phyloP scores from a whole-genome alignment of 208 protist genomes.

The Crithidia sp. region DNA sequence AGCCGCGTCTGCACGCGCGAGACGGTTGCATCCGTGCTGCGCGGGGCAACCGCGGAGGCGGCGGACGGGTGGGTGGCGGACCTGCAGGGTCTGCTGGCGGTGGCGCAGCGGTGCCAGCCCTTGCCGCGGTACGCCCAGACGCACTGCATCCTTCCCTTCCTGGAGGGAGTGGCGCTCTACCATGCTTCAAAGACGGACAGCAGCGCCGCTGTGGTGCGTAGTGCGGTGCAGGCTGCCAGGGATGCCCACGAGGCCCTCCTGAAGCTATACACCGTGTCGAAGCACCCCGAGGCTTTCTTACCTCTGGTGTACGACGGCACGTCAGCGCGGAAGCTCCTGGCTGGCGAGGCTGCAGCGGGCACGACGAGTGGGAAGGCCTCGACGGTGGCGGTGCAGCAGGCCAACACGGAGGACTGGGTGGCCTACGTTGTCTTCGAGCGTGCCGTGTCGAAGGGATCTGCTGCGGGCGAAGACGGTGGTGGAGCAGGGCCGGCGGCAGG shows the following conservation, averaged over 20 bases:
- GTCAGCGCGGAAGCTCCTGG: slow-evolving; percentile 4
- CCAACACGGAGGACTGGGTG: slow-evolving; percentile 73
- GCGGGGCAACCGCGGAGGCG: slow-evolving; percentile 1
- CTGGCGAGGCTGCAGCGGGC: neutral
- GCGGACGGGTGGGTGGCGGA: slow-evolving; percentile 43
- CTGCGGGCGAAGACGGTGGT: slow-evolving; percentile 47
- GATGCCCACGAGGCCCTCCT: slow-evolving; percentile 65
- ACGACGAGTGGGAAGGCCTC: slow-evolving; percentile 24
- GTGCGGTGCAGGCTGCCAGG: slow-evolving; percentile 43
- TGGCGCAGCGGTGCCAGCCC: slow-evolving; percentile 54
- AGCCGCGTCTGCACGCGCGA: slow-evolving; percentile 30
- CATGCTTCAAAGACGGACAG: neutral
- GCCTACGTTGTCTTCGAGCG: slow-evolving; percentile 75
- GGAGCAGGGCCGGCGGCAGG: slow-evolving; percentile 50
- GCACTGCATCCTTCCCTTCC: slow-evolving; percentile 57
- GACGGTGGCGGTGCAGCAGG: slow-evolving; percentile 21
- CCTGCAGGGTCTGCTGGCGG: slow-evolving; percentile 35
- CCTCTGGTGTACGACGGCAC: slow-evolving; percentile 55
- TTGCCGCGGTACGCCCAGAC: slow-evolving; percentile 47
- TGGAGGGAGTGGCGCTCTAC: slow-evolving; percentile 62
- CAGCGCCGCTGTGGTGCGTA: neutral
- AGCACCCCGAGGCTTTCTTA: slow-evolving; percentile 42
- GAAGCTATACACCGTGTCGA: slow-evolving; percentile 56
- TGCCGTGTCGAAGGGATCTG: slow-evolving; percentile 69
- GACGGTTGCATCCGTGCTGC: slow-evolving; percentile 18